Base-by-base conservation (phyloP, 2,329 filamentous ascomycete genomes). In the Aspergillus flavus region DNA sequence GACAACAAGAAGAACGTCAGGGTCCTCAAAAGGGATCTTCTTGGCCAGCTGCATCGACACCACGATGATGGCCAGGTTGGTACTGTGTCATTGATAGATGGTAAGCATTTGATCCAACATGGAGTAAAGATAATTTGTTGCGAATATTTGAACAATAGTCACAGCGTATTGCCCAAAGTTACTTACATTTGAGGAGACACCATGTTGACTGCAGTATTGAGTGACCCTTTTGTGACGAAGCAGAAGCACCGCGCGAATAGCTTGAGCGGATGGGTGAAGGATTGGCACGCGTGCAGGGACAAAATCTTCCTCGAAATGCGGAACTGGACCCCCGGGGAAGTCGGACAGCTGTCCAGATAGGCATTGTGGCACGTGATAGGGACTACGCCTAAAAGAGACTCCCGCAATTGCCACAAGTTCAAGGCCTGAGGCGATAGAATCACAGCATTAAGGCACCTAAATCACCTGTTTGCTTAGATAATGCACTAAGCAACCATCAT, bases 41-140 rank as follows among this genome's bases (percentile, higher is more conserved):
- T 98, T 98, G 73, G 93, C 91, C 66, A 96, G 91, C 86, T 97
- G 94, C 93, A 98, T 97, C 91, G 97, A 96, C 78, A 92, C 91
- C 72, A 97, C 88, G 83, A 96, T 94, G 89, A 97, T 93, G 84
- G 92, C 85, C 79, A 97, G 86, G 86, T 97, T 97, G 80, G 91
- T 92, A 75, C 93, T 96, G 80, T 71, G 67, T 60, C 66, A 66
- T 64, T 48, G 26, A 59, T 30, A 2, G 28, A 52, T 32, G 19
- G 28, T 52, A 52, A 52, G 48, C 48, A 32, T 32, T 9, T 32
- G 19, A 10, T 32, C 28, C 19, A 52, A 32, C 10, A 11, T 30
- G n/a, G 26, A 48, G 6, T 16, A 14, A 50, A 50, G 14, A 14
- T 10, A 28, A 7, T 28, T 50, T 50, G 46, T 23, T 12, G 21